Conservation (phyloP, 2,329 filamentous ascomycete genomes). For the Anthostomella pinea region DNA sequence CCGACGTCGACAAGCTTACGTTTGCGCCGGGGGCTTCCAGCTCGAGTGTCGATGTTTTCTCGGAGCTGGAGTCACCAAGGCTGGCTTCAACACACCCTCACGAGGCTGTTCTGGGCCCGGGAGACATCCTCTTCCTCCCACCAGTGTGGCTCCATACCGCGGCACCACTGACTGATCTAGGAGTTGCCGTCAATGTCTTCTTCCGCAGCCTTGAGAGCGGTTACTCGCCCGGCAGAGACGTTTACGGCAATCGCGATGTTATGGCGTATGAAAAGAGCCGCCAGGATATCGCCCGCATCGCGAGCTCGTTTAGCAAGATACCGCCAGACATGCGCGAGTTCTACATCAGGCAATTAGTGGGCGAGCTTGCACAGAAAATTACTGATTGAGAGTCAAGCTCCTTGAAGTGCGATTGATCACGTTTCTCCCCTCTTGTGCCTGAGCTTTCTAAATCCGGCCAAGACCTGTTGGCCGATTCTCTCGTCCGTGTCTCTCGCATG, state of each 20-base stretch:
- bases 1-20: conserved; percentile 65
- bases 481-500: conserved; percentile 36
- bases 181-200: conserved; percentile 86
- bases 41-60: conserved; percentile 72
- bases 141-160: conserved; percentile 82
- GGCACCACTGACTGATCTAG: conserved; percentile 54
- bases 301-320: conserved; percentile 60
- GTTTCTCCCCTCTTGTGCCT: background rate
- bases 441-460: background rate
- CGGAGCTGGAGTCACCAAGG: conserved; percentile 38
- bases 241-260: conserved; percentile 85
- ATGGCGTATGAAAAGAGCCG: conserved; percentile 81
- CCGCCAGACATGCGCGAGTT: conserved; percentile 68
- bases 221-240: conserved; percentile 74
- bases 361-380: conserved; percentile 52
- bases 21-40: conserved; percentile 78
- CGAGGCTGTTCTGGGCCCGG: conserved; percentile 63
- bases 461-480: conserved; percentile 31
- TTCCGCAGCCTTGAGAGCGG: conserved; percentile 67
- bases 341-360: conserved; percentile 69
- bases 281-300: conserved; percentile 66
- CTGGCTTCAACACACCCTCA: conserved; percentile 58
- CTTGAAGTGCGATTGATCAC: background rate
- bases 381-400: conserved; percentile 7
- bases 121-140: conserved; percentile 78